A percentile compares a stretch with the other conserved stretches of the same genome.
Conservation (phyloP, 352 stramenopile species). For the Aphanomyces astaci region DNA sequence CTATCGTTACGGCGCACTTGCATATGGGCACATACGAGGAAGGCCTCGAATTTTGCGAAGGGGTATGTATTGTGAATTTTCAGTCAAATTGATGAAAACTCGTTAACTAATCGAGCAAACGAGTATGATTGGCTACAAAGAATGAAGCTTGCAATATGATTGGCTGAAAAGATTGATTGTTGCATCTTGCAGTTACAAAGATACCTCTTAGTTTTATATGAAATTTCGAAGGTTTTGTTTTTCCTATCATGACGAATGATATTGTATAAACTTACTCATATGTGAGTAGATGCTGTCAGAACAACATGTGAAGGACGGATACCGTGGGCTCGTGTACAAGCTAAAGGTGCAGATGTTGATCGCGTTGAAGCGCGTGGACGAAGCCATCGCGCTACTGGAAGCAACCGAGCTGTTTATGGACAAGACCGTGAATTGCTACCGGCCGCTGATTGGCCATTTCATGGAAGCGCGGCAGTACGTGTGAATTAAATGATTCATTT, state of each 20-base stretch:
- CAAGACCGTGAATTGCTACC: constrained; percentile 17
- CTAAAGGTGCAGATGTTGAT: constrained; percentile 17
- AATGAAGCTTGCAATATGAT: too few relatives aligned
- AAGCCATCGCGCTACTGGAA: constrained; percentile 51
- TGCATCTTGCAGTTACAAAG: too few relatives aligned
- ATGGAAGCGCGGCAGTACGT: neutral
- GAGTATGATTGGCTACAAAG: too few relatives aligned
- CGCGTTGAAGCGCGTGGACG: neutral
- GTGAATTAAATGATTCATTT: too few relatives aligned
- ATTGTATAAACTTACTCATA: too few relatives aligned
- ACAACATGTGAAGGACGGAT: neutral
- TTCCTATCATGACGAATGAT: too few relatives aligned
- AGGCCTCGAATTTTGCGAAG: constrained; percentile 5
- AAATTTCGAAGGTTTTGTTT: too few relatives aligned
- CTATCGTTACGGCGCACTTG: constrained; percentile 1
- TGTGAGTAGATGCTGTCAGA: neutral
- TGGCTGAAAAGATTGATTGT: too few relatives aligned
- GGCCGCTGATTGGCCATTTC: constrained; percentile 10
- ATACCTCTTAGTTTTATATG: too few relatives aligned
- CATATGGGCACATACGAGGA: neutral
- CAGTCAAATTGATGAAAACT: too few relatives aligned
- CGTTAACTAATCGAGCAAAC: too few relatives aligned
- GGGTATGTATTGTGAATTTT: neutral
- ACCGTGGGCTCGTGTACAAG: constrained; percentile 8
- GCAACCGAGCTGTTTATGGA: constrained; percentile 30